A percentile compares a stretch with the other conserved stretches of the same genome.
Conservation (phyloP, 2,329 filamentous ascomycete genomes). For the Colletotrichum eleusines region DNA sequence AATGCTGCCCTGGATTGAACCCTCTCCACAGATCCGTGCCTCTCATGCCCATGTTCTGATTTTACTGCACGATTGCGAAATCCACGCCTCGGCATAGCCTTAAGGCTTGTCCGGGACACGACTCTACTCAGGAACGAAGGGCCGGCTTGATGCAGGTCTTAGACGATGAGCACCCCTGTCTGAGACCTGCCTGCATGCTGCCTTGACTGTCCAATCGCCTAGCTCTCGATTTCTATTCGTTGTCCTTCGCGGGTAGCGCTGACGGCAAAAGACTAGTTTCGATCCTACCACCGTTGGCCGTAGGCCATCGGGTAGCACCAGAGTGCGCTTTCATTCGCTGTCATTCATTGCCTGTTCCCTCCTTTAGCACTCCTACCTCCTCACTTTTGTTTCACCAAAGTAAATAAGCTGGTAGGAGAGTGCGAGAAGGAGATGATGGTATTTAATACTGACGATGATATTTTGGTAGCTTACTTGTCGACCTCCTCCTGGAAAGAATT, state of each 20-base stretch:
- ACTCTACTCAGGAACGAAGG: constrained; percentile 27
- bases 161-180: constrained; percentile 29
- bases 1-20: neutral
- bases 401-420: too few relatives aligned
- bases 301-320: neutral
- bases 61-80: neutral
- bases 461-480: neutral
- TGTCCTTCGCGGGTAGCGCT: constrained; percentile 24
- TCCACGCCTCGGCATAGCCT: neutral
- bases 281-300: neutral
- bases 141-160: constrained; percentile 30
- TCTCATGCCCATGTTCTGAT: neutral
- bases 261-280: neutral
- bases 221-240: constrained; percentile 7
- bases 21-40: neutral
- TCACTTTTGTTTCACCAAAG: too few relatives aligned
- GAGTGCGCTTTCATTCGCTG: neutral
- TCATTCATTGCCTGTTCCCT: neutral
- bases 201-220: constrained; percentile 25
- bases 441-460: neutral
- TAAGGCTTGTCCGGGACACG: constrained; percentile 4
- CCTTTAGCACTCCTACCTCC: too few relatives aligned
- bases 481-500: neutral
- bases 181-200: constrained; percentile 23
- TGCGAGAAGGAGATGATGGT: neutral